These are phyloP conservation scores for Phaeophleospora eucalypticola DNA, from an alignment of 2,329 filamentous ascomycete genomes.

Conservation along the genomic window DNA sequence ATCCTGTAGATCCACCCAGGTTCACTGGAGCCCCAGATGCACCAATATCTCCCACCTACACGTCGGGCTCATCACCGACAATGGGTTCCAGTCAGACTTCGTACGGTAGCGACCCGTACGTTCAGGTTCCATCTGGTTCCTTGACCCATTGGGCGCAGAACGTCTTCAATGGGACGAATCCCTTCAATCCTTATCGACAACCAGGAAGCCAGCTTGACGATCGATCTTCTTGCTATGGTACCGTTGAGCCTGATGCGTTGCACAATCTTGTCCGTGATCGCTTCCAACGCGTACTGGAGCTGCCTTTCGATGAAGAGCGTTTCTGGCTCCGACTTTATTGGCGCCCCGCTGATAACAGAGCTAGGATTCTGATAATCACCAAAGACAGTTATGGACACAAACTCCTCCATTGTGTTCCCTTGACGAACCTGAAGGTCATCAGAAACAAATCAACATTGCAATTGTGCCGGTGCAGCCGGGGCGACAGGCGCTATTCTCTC, in stretches of 20 bases:
- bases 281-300: conserved; percentile 39
- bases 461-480: conserved; percentile 29
- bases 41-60: conserved; percentile 40
- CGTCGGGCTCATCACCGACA: conserved; percentile 40
- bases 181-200: conserved; percentile 34
- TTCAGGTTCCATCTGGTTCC: conserved; percentile 9
- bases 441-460: conserved; percentile 40
- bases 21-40: conserved; percentile 29
- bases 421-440: conserved; percentile 45
- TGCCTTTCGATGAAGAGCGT: conserved; percentile 48
- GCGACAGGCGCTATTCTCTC: conserved; percentile 40
- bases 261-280: conserved; percentile 31
- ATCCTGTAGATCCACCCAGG: neutral
- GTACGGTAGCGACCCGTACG: conserved; percentile 21
- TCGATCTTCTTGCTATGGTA: conserved; percentile 22
- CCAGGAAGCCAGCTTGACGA: conserved; percentile 18
- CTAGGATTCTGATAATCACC: conserved; percentile 51
- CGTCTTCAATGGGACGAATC: conserved; percentile 42
- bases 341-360: conserved; percentile 48
- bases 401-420: conserved; percentile 46
- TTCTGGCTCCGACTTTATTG: conserved; percentile 38
- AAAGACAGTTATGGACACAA: conserved; percentile 39
- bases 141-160: conserved; percentile 41
- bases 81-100: conserved; percentile 33
- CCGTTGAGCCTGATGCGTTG: conserved; percentile 17